Base-by-base conservation (phyloP, 1,284 basidiomycete species). In the Apiotrichum akiyoshidainum region DNA sequence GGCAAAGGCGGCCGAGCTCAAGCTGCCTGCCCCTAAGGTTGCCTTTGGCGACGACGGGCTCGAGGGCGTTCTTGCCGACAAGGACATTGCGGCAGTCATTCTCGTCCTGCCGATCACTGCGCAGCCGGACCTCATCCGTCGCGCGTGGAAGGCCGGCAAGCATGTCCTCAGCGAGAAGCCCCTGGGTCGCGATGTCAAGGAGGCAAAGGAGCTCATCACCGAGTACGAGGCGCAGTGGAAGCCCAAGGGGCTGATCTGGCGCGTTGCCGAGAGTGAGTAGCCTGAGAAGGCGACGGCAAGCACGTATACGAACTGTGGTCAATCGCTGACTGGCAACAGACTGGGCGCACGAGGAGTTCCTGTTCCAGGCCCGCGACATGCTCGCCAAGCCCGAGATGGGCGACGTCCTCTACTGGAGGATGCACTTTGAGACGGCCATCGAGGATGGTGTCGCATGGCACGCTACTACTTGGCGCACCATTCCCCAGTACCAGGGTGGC, bases 141-240 rank as follows among this genome's bases (percentile, higher is more conserved):
- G 82, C 66, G 72, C 72, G 2, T 65, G 74, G 56, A 58, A 70
- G 13, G 86, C 87, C 0, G 89, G 90, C 22, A 93, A 93, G 77
- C 88, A 92, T 68, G 89, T 93, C 51, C 74, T 93, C 57, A 87
- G 86, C 34, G 73, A 76, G 80, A 93, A 93, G 70, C 91, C 91
- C 8, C 81, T 92, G n/a, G 88, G 85, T 1, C 81, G 85, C 41
- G 85, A 87, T 66, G 85, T 92, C 35, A 79, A 80, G 39, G 77
- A 80, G 4, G 90, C 87, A 0, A 74, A 83, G 47, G 78, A 80
- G 58, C 80, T 92, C 39, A 86, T 93, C 68, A 79, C 81, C 45
- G 81, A 80, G 54, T 92, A 89, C 70, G 83, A 89, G 67, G 71
- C 54, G 39, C 70, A 71, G 52, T 90, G 85, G 78, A 84, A 85